Evolutionary conservation across 495 filamentous ascomycete genomes (phyloP), one percentile per base, ranked within the genome.

Genomic region (Hypoxylon lenormandii): DNA sequence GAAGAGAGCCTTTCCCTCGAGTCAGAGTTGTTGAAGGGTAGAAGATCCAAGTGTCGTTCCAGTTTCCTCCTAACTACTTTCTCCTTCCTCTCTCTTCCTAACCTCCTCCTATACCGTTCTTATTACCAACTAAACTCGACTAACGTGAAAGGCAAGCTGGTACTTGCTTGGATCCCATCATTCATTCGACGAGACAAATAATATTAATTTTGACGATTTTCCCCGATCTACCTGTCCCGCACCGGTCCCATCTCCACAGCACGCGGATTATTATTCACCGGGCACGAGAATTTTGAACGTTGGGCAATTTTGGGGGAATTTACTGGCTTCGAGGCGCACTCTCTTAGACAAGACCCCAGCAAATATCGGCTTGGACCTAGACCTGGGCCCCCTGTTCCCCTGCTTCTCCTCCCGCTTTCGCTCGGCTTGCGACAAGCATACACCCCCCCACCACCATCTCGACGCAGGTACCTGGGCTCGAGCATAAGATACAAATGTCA

Each of bases 401-500:
- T 70, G 70, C 63, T 58, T 67, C 69, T 72, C 69, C 76, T 81
- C 77, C 78, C 80, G 76, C 79, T 81, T 80, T 77, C 75, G 75
- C 79, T 81, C 79, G 76, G 79, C 78, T 80, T 74, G 75, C 72
- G 52, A 72, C 66, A 52, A 74, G 72, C 68, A 63, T 77, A 71
- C 66, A 60, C 69, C 76, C 74, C 80, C 80, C 78, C 76, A 72
- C 72, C 73, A 72, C 73, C 76, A 79, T 67, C 61, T 76, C 75
- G 67, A 77, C 77, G 74, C 78, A 79, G 77, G 78, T 81, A 78
- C 80, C 74, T 79, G 48, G 59, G 56, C 55, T 70, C 49, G 60
- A 67, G 60, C 70, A 73, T 65, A 78, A 76, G 74, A 78, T 87
- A 87, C 85, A 87, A 86, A 87, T 87, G 84, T 82, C 85, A 82